phyloP scores from a whole-genome alignment of 257 asterid genomes.

The Fraxinus americana region DNA sequence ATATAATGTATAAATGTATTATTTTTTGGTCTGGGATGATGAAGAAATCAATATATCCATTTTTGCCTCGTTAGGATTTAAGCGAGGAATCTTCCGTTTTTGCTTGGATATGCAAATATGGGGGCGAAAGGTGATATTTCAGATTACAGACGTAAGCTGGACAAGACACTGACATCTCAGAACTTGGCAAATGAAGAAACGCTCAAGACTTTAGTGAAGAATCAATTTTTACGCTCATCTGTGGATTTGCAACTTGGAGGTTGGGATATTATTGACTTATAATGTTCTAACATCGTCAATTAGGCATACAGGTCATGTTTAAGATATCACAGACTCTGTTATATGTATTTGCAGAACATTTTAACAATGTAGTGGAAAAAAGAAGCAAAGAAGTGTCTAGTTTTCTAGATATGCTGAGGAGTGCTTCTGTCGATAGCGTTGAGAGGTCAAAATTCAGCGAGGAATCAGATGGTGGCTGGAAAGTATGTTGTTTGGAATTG shows the following conservation, averaged over 20 bases:
- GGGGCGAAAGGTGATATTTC: conserved; percentile 42
- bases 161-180: conserved; percentile 56
- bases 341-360: conserved; percentile 47
- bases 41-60: conserved; percentile 1
- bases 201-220: conserved; percentile 56
- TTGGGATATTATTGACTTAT: conserved; percentile 19
- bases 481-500: conserved; percentile 46
- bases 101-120: conserved; percentile 51
- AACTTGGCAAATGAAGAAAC: conserved; percentile 49
- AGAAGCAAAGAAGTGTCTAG: conserved; percentile 69
- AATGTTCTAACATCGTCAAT: conserved; percentile 1
- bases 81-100: conserved; percentile 12
- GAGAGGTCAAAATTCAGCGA: conserved; percentile 47
- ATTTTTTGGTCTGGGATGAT: conserved; percentile 8
- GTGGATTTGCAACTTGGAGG: conserved; percentile 33
- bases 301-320: not conserved
- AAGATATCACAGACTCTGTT: not conserved
- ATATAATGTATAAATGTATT: not conserved
- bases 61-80: conserved; percentile 21
- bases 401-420: conserved; percentile 76
- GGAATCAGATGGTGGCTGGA: conserved; percentile 58
- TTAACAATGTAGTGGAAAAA: conserved; percentile 48
- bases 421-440: conserved; percentile 52
- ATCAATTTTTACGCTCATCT: conserved; percentile 53
- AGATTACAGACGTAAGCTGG: conserved; percentile 59